Evolutionary conservation across 2,329 filamentous ascomycete genomes (phyloP).

Genomic region (Catunica adiposa): DNA sequence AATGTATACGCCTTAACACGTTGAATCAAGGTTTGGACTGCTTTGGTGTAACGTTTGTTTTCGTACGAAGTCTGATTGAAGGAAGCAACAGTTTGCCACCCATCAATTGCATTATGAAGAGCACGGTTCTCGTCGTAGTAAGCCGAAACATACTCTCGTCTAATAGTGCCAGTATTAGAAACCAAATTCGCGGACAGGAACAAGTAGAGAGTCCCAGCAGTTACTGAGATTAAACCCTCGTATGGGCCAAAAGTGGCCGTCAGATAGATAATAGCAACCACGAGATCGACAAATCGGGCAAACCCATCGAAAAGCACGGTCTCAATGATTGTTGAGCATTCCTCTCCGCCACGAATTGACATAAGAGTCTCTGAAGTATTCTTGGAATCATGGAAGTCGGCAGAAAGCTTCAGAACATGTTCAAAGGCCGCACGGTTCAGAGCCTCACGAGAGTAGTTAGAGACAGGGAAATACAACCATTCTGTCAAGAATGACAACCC

Average conservation of each 20-base stretch:
- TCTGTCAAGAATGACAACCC: conserved; percentile 37
- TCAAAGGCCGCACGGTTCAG: conserved; percentile 39
- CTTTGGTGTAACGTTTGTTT: conserved; percentile 35
- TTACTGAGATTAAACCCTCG: conserved; percentile 44
- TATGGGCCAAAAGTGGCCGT: conserved; percentile 42
- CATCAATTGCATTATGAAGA: conserved; percentile 37
- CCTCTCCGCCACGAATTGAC: conserved; percentile 37
- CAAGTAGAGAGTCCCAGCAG: conserved; percentile 39
- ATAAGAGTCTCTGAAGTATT: conserved; percentile 41
- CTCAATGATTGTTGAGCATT: conserved; percentile 40
- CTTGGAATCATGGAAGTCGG: conserved; percentile 45
- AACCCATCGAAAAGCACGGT: conserved; percentile 40
- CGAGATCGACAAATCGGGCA: conserved; percentile 44
- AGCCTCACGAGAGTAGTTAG: conserved; percentile 38
- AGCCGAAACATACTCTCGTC: conserved; percentile 34
- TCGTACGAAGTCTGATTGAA: conserved; percentile 45
- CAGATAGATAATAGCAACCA: conserved; percentile 42
- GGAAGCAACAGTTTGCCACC: conserved; percentile 42
- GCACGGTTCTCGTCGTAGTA: conserved; percentile 40
- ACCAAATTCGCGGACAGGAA: conserved; percentile 37
- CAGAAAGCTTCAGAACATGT: conserved; percentile 43
- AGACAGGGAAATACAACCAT: conserved; percentile 41
- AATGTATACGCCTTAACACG: conserved; percentile 11
- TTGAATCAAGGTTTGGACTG: conserved; percentile 22
- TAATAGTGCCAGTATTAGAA: conserved; percentile 30